Base-by-base conservation (phyloP, 1,284 basidiomycete genomes). In the Puccinia coronata region DNA sequence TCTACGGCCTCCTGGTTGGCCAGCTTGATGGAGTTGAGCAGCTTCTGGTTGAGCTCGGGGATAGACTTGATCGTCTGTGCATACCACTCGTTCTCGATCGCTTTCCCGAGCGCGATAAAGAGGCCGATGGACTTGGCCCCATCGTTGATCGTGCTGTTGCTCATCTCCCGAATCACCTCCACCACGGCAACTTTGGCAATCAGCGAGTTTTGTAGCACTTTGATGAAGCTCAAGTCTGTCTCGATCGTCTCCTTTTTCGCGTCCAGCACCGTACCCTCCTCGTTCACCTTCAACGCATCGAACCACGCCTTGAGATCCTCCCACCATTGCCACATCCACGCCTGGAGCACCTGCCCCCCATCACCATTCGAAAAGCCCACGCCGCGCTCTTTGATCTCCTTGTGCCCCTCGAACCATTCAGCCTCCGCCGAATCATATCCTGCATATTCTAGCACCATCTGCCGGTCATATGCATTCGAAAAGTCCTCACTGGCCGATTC, bases 311-410 rank as follows among this genome's bases (percentile, higher is more conserved):
- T 71, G 23, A 80, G 39, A 28, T 59, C 77, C 20, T 11, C 25
- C 77, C 77, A 80, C 77, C 77, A 80, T 34, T 72, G 31, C 77
- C 77, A 80, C 77, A 80, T 80, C 77, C 77, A 80, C 1, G 77
- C 77, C 51, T 80, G 77, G 14, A 80, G 47, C 3, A 80, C 55
- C 49, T 80, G 70, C 34, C 77, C 77, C 14, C 77, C 77, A 20
- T 78, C 67, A 1, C 69, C 77, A 39, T 80, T 71, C 1, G 51
- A 47, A 14, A 72, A 71, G 2, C 65, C 76, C 1, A 80, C 39
- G 0, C 77, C 77, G 16, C 67, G 65, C 41, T 71, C 51, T 23
- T 71, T 59, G 39, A 72, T 53, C 51, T 80, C 77, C 51, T 80
- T 80, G 12, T 69, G 65, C 3, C 77, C 69, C 61, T 80, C 67